A percentile compares a stretch with the other conserved stretches of the same genome.
These are phyloP conservation scores for Lasiosphaeris hirsuta DNA, from an alignment of 495 filamentous ascomycete species.

Conservation along the genomic window DNA sequence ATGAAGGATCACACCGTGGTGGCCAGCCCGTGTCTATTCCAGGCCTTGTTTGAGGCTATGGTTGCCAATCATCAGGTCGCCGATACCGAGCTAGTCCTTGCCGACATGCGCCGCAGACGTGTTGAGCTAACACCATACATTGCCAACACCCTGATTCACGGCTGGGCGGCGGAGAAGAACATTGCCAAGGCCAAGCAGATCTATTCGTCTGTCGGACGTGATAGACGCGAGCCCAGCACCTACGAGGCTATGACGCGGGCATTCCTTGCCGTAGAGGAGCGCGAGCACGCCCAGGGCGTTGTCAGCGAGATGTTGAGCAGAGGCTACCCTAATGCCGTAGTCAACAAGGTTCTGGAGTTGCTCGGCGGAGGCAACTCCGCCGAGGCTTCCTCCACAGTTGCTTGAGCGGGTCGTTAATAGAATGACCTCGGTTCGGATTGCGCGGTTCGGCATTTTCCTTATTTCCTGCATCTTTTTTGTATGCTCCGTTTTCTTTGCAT, in stretches of 20 bases:
- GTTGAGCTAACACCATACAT: conserved; percentile 96
- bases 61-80: conserved; percentile 86
- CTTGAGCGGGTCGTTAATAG: conserved; percentile 1
- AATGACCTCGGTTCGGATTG: neutral
- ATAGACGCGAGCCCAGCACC: conserved; percentile 91
- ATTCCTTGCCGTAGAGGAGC: conserved; percentile 78
- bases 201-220: conserved; percentile 68
- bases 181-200: conserved; percentile 74
- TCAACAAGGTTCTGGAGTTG: conserved; percentile 85
- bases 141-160: conserved; percentile 97
- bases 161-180: conserved; percentile 84
- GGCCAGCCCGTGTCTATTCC: conserved; percentile 83
- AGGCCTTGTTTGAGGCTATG: conserved; percentile 92
- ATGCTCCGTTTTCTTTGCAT: conserved; percentile 21
- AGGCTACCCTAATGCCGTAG: conserved; percentile 88
- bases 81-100: conserved; percentile 69
- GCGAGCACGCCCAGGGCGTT: conserved; percentile 65
- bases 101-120: conserved; percentile 64
- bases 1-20: conserved; percentile 61
- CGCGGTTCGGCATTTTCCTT: conserved; percentile 22
- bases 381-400: conserved; percentile 11
- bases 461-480: conserved; percentile 23
- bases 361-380: conserved; percentile 60
- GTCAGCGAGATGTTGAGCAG: conserved; percentile 88
- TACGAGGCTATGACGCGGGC: conserved; percentile 99